Evolutionary conservation across 305 asterid species (phyloP), one percentile per base, ranked within the genome.

Genomic region (Petunia hybrid): DNA sequence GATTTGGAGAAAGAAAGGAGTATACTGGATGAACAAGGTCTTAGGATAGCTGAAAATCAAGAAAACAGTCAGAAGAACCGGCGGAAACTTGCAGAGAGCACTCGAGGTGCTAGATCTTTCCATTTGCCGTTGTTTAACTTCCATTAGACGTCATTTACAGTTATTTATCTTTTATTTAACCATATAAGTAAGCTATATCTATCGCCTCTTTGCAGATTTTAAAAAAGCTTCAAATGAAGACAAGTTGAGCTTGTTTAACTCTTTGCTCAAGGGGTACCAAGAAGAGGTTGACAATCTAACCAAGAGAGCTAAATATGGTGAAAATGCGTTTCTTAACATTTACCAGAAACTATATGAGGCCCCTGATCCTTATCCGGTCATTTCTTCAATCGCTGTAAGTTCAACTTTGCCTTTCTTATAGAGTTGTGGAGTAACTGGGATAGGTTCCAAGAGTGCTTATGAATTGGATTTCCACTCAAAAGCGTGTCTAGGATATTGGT

Each of bases 271-370:
- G 94, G 97, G 97, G 81, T 94, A 91, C 87, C 98, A 95, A 88
- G 99, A 95, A 89, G 99, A 95, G 91, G 98, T 95, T 80, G 99
- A 95, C 90, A 95, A 94, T 75, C 97, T 95, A 76, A 95, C 98
- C 80, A 95, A 95, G 88, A 89, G 99, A 87, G 98, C 98, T 0
- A 94, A 94, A 80, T 95, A 88, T 80, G 99, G 98, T 84, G 99
- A 95, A 89, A 94, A 95, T 87, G 92, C 99, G 74, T 95, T 94
- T 85, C 99, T 95, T 64, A 95, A 92, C 89, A 94, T 95, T 85
- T 95, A 95, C 85, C 99, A 94, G 87, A 95, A 95, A 84, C 91
- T 95, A 76, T 95, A 95, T 57, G 99, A 95, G 88, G 98, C 99
- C 67, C 99, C 99, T 13, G 98, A 95, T 84, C 99, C 99, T 46